phyloP scores from a whole-genome alignment of 257 asterid species.

The Primulina huaijiensis region DNA sequence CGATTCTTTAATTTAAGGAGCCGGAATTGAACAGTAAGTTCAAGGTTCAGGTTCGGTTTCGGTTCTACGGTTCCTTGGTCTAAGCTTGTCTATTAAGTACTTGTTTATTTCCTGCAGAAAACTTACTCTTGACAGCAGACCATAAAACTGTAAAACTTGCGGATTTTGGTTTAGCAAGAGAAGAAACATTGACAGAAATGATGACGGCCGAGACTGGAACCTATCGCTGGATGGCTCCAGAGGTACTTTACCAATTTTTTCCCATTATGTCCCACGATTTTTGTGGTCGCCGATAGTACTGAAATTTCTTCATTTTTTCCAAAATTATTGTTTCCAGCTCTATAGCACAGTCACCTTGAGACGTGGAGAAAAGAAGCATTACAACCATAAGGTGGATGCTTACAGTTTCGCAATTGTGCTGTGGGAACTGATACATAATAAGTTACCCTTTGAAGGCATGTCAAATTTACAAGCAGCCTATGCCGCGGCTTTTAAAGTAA shows the following conservation, averaged over 20 bases:
- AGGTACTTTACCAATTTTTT: conserved; percentile 36
- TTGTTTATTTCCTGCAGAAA: conserved; percentile 48
- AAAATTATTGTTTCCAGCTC: conserved; percentile 47
- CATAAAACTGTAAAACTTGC: conserved; percentile 77
- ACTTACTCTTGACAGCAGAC: conserved; percentile 86
- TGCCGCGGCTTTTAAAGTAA: conserved; percentile 96
- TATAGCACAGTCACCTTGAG: conserved; percentile 92
- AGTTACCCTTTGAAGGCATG: conserved; percentile 87
- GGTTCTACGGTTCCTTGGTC: not conserved
- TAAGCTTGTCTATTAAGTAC: not conserved
- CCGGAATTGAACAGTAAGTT: no score
- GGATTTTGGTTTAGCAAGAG: conserved; percentile 97
- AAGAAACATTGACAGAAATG: conserved; percentile 97
- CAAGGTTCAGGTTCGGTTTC: not conserved
- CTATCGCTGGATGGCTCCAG: conserved; percentile 99
- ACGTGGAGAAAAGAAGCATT: conserved; percentile 97
- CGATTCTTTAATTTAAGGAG: no score
- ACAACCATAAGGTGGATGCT: conserved; percentile 95
- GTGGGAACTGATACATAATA: conserved; percentile 88
- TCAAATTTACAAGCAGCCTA: conserved; percentile 97
- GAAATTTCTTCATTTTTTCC: not conserved
- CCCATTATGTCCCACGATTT: not conserved
- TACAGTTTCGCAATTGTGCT: conserved; percentile 94
- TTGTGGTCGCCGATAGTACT: not conserved
- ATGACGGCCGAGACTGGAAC: conserved; percentile 99